phyloP scores from a whole-genome alignment of 768 basidiomycete species.

The Sistotremastrum niveocremeum region DNA sequence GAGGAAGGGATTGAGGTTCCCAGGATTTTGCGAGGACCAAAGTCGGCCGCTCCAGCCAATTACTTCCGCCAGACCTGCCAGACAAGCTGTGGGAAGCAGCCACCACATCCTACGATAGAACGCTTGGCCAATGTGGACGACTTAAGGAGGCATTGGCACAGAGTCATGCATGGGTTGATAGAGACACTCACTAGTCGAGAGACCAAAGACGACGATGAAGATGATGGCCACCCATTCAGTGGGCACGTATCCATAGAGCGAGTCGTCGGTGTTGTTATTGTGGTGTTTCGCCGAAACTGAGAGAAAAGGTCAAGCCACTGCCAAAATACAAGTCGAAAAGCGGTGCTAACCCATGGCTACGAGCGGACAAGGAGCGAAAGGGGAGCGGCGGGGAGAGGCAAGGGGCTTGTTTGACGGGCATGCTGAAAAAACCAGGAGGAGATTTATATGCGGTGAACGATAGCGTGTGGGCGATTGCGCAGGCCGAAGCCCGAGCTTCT shows the following conservation, averaged over 20 bases:
- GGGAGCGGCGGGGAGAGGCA: no score
- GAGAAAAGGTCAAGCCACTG: no score
- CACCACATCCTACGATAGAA: slow-evolving; percentile 35
- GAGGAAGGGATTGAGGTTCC: slow-evolving; percentile 20
- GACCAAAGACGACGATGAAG: slow-evolving; percentile 22
- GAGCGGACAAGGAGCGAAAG: no score
- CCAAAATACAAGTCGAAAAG: no score
- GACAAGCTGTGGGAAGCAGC: slow-evolving; percentile 33
- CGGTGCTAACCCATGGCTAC: no score
- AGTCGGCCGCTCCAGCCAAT: slow-evolving; percentile 43
- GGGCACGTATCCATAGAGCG: slow-evolving; percentile 21
- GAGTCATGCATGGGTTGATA: background rate
- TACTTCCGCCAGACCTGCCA: slow-evolving; percentile 36
- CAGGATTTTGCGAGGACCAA: slow-evolving; percentile 28
- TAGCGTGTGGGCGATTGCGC: no score
- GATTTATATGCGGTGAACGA: no score
- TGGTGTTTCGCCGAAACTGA: no score
- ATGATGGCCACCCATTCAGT: slow-evolving; percentile 23
- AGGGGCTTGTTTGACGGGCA: no score
- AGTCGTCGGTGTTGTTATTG: no score
- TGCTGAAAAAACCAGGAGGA: no score
- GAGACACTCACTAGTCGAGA: slow-evolving; percentile 15
- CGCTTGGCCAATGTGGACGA: slow-evolving; percentile 33
- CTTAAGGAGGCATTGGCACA: slow-evolving; percentile 14
- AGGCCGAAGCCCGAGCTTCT: no score